Evolutionary conservation across 176 grass and related monocot species (phyloP).

Genomic region (Zea mays): DNA sequence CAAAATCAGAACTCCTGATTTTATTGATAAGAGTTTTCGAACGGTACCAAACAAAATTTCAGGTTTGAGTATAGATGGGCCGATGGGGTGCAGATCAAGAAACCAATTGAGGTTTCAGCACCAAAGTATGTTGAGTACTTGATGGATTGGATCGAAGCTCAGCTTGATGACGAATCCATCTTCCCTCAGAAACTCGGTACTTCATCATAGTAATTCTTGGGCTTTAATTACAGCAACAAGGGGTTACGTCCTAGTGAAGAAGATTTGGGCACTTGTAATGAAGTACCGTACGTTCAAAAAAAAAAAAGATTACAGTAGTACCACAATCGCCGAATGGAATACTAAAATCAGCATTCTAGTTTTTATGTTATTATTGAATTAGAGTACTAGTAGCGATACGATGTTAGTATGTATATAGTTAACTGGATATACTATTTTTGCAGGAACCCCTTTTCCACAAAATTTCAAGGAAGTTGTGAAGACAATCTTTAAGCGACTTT

Average conservation of each 20-base stretch:
- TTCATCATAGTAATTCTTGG: not conserved
- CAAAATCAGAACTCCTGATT: not conserved
- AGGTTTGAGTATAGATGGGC: conserved; percentile 99
- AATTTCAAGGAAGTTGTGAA: conserved; percentile 85
- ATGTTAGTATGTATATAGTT: not conserved
- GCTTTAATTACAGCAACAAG: not conserved
- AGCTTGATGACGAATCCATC: conserved; percentile 87
- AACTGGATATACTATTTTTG: not conserved
- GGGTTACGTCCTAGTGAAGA: not conserved
- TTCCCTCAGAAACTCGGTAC: conserved; percentile 93
- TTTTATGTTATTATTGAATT: not conserved
- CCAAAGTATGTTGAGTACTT: conserved; percentile 97
- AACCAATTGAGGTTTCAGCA: conserved; percentile 92
- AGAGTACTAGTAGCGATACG: not conserved
- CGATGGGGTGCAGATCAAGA: conserved; percentile 94
- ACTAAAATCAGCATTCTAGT: not conserved
- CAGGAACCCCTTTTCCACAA: conserved; percentile 77
- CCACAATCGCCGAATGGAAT: not conserved
- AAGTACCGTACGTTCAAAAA: too few relatives aligned
- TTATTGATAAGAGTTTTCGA: not conserved
- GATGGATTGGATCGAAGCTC: conserved; percentile 95
- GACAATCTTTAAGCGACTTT: conserved; percentile 94
- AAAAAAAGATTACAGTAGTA: not conserved
- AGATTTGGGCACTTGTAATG: not conserved
- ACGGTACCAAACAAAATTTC: not conserved